These are phyloP conservation scores for Corymbia calophylla DNA, from an alignment of 441 rosid genomes.

Conservation along the genomic window DNA sequence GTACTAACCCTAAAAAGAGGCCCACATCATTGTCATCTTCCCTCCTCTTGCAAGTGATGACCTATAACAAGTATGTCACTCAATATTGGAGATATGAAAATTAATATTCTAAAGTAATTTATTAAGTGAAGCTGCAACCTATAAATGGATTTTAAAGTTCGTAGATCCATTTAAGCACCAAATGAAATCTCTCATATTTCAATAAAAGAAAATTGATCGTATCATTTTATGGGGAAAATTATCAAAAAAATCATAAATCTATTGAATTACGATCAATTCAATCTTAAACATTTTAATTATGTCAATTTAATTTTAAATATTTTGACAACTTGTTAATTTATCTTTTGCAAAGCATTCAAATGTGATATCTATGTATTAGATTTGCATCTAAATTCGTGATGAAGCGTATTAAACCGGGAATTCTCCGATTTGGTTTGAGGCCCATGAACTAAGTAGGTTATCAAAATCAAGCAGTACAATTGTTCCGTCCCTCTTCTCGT, in stretches of 20 bases:
- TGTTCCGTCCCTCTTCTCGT: neutral
- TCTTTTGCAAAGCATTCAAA: neutral
- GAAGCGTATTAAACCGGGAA: neutral
- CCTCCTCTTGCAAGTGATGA: neutral
- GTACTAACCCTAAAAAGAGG: neutral
- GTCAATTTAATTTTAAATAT: rapidly evolving
- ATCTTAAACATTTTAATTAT: no score
- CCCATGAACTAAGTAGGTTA: neutral
- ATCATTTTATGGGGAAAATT: no score
- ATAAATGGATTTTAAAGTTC: neutral
- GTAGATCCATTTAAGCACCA: neutral
- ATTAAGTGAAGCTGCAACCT: rapidly evolving
- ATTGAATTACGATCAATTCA: rapidly evolving
- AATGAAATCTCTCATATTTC: neutral
- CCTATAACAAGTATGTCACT: neutral
- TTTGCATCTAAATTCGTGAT: neutral
- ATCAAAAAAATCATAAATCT: rapidly evolving
- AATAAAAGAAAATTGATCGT: rapidly evolving
- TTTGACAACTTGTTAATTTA: neutral
- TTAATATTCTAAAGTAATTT: no score
- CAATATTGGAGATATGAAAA: no score
- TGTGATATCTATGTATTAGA: neutral
- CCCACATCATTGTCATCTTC: rapidly evolving
- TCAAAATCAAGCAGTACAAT: neutral
- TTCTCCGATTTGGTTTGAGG: neutral